These are phyloP conservation scores for Thymus quinquecostatus DNA, from an alignment of 257 asterid genomes.

Conservation along the genomic window DNA sequence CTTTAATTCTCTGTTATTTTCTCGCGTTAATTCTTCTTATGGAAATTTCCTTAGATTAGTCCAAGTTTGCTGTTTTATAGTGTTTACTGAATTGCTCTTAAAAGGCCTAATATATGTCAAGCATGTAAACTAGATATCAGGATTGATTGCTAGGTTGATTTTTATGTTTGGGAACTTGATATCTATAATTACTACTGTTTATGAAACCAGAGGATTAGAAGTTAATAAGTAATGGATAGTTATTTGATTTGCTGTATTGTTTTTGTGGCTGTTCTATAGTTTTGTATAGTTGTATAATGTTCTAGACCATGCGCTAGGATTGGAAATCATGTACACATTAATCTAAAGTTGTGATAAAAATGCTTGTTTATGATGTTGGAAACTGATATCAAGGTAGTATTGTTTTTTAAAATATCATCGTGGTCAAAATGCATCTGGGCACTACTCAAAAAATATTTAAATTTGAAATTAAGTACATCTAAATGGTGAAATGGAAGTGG, in stretches of 20 bases:
- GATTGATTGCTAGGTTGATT: neutral
- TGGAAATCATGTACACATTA: neutral
- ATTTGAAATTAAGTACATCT: too few species aligned
- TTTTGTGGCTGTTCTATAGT: neutral
- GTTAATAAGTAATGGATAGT: neutral
- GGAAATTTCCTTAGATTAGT: neutral
- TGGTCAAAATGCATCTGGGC: neutral
- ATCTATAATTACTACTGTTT: neutral
- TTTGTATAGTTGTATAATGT: neutral
- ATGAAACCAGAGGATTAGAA: neutral
- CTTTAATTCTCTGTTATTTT: too few species aligned
- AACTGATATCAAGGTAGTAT: neutral
- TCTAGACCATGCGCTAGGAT: neutral
- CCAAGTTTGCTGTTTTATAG: constrained; percentile 4
- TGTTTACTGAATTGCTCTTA: neutral
- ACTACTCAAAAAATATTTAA: neutral
- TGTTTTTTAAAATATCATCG: neutral
- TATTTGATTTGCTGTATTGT: neutral
- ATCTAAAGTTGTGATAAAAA: neutral
- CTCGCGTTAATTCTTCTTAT: too few species aligned
- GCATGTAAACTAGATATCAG: too few species aligned
- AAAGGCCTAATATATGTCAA: too few species aligned
- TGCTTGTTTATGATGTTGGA: neutral
- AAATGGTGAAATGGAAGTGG: neutral
- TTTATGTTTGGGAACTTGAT: neutral